phyloP scores from a whole-genome alignment of 1,139 yeast species.

The Candida frijolesensis region DNA sequence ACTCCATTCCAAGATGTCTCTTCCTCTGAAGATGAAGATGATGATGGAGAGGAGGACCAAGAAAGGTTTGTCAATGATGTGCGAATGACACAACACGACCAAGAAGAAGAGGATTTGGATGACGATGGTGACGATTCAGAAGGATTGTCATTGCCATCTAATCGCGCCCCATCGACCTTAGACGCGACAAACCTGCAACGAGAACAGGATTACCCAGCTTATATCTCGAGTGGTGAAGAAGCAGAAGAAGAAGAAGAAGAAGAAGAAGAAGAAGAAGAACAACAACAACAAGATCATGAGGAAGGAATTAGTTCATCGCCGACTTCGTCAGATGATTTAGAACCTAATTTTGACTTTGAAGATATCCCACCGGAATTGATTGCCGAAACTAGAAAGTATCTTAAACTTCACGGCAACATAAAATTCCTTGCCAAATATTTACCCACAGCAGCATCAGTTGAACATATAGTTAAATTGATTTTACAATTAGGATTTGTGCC shows the following conservation, averaged over 20 bases:
- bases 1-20: conserved; percentile 13
- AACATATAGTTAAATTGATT: conserved; percentile 52
- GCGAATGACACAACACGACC: background rate
- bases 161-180: conserved; percentile 5
- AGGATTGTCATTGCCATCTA: conserved; percentile 9
- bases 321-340: conserved; percentile 14
- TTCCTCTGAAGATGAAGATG: conserved; percentile 7
- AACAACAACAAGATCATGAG: background rate
- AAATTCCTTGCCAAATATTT: conserved; percentile 60
- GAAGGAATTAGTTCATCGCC: conserved; percentile 2
- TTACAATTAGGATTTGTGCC: conserved; percentile 56
- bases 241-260: conserved; percentile 1
- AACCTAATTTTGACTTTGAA: conserved; percentile 13
- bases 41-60: background rate
- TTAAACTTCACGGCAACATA: conserved; percentile 64
- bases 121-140: conserved; percentile 6
- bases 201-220: background rate
- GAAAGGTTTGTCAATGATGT: background rate
- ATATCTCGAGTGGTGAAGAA: background rate
- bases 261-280: conserved; percentile 1
- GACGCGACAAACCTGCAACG: background rate
- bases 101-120: background rate
- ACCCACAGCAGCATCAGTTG: conserved; percentile 58
- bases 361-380: conserved; percentile 21
- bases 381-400: conserved; percentile 52